These are phyloP conservation scores for Phalaenopsis hybrid DNA, from an alignment of 116 monocot species.

Conservation along the genomic window DNA sequence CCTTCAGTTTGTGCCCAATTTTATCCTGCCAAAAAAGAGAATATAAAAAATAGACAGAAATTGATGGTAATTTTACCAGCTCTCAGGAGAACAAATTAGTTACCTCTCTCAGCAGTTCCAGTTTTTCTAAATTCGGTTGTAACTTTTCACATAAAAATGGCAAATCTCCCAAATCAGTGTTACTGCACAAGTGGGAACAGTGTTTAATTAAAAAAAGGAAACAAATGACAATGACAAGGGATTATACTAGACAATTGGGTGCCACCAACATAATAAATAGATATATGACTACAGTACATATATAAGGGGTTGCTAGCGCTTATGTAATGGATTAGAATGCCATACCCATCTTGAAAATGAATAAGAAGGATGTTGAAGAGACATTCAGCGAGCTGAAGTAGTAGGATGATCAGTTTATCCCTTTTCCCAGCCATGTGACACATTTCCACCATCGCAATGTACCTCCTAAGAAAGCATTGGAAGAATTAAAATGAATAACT, in stretches of 20 bases:
- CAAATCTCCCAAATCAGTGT: constrained; percentile 27
- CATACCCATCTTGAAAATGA: constrained; percentile 83
- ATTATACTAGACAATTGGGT: no score
- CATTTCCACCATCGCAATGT: constrained; percentile 89
- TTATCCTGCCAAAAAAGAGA: constrained; percentile 33
- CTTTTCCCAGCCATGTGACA: constrained; percentile 65
- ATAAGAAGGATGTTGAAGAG: constrained; percentile 63
- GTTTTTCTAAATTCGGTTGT: constrained; percentile 63
- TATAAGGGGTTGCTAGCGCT: neutral
- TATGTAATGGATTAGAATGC: neutral
- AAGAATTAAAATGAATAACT: neutral
- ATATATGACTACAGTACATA: neutral
- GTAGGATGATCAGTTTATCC: constrained; percentile 53
- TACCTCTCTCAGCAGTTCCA: constrained; percentile 79
- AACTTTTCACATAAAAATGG: constrained; percentile 50
- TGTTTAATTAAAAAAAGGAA: neutral
- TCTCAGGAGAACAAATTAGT: neutral
- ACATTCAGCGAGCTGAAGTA: constrained; percentile 79
- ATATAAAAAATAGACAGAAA: neutral
- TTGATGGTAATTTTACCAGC: neutral
- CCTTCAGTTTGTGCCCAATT: constrained; percentile 42
- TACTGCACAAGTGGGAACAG: constrained; percentile 22
- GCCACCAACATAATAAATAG: no score
- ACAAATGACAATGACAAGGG: neutral
- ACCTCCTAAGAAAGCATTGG: constrained; percentile 50